phyloP scores from a whole-genome alignment of 148 eudicot species.

The Fagopyrum esculentum region DNA sequence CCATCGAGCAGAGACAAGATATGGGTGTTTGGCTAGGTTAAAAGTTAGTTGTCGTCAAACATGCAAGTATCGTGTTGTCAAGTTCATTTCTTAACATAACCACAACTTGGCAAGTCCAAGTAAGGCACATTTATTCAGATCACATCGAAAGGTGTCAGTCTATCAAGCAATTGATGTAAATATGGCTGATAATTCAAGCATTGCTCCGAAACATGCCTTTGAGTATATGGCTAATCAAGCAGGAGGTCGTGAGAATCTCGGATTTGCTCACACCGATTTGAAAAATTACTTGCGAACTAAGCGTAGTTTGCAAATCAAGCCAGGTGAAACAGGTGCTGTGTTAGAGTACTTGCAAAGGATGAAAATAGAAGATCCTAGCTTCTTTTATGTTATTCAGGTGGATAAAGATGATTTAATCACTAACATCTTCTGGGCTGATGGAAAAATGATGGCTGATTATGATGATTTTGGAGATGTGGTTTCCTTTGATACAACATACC shows the following conservation, averaged over 20 bases:
- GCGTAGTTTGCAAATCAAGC: neutral
- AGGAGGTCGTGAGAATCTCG: neutral
- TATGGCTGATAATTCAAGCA: too few species aligned
- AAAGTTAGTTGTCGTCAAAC: constrained; percentile 9
- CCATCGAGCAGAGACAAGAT: constrained; percentile 8
- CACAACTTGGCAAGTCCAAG: too few species aligned
- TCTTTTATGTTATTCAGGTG: constrained; percentile 64
- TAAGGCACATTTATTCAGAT: too few species aligned
- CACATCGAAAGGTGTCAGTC: too few species aligned
- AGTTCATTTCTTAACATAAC: neutral
- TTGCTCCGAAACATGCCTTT: too few species aligned
- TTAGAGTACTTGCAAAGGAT: constrained; percentile 57
- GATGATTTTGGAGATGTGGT: constrained; percentile 60
- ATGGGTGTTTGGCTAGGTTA: neutral
- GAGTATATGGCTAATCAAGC: too few species aligned
- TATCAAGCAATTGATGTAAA: too few species aligned
- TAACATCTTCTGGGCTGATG: constrained; percentile 70
- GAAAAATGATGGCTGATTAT: constrained; percentile 53
- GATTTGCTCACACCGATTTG: neutral
- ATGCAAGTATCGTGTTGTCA: neutral
- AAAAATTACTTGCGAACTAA: neutral
- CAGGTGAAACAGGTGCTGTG: too few species aligned
- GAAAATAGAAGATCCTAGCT: constrained; percentile 69
- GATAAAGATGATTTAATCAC: constrained; percentile 48
- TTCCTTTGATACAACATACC: neutral